A percentile compares a stretch with the other conserved stretches of the same genome.
phyloP scores from a whole-genome alignment of 176 grass and related monocot genomes.

The Chloris gayana region DNA sequence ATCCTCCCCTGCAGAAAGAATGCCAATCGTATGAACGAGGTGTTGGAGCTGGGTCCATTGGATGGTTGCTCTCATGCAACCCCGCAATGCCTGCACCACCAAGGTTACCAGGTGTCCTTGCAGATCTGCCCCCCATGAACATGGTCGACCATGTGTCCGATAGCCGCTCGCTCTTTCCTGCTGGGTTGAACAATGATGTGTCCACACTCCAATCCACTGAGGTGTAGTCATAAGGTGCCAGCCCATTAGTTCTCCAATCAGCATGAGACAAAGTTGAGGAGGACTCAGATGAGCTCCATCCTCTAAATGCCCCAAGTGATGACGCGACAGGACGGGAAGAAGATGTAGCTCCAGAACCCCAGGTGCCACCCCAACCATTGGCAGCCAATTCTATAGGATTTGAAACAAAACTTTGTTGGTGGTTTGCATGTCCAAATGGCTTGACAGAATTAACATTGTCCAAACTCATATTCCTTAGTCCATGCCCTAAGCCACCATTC shows the following conservation, averaged over 20 bases:
- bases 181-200: conserved; percentile 65
- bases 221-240: conserved; percentile 72
- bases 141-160: conserved; percentile 98
- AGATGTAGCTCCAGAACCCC: conserved; percentile 54
- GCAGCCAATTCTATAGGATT: conserved; percentile 72
- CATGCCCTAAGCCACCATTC: conserved; percentile 68
- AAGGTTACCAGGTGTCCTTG: conserved; percentile 49
- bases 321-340: conserved; percentile 55
- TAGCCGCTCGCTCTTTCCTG: conserved; percentile 54
- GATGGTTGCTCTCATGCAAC: conserved; percentile 58
- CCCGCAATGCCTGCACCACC: conserved; percentile 35
- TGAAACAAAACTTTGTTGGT: conserved; percentile 56
- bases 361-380: conserved; percentile 68
- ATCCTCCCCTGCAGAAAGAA: conserved; percentile 71
- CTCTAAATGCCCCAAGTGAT: conserved; percentile 72
- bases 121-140: conserved; percentile 82
- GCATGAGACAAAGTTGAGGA: conserved; percentile 38
- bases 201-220: conserved; percentile 95
- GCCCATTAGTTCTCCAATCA: conserved; percentile 73
- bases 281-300: conserved; percentile 56
- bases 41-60: conserved; percentile 53
- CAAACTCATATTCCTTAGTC: conserved; percentile 58
- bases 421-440: conserved; percentile 56
- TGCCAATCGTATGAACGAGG: conserved; percentile 63
- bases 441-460: conserved; percentile 52